Base-by-base conservation (phyloP, 2,329 filamentous ascomycete genomes). In the Juglanconis oblonga region DNA sequence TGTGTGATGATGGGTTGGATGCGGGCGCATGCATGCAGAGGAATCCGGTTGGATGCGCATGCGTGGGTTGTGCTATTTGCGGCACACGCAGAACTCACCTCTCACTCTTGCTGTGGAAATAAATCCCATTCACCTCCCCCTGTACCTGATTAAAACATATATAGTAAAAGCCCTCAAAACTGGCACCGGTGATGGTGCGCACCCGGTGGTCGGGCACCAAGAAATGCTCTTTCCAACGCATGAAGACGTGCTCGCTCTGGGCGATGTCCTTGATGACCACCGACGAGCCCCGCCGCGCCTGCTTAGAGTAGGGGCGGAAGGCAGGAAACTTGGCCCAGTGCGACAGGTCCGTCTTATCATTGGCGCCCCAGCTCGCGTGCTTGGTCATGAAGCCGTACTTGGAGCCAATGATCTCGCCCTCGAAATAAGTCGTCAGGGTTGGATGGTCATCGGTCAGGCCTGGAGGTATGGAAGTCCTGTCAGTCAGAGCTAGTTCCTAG, bases 221-320 rank as follows among this genome's bases (percentile, higher is more conserved):
- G 69, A 99, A 99, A 69, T 96, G 92, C 71, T 99, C 95, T 75
- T 99, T 99, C 95, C 95, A 99, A 62, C 95, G 87, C 95, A 99
- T 99, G 71, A 97, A 99, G 36, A 99, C 88, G 72, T 96, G 88
- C 67, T 97, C 93, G 64, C 87, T 83, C 71, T 96, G 90, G 52
- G 86, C 84, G 67, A 89, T 85, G 67, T 96, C 89, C 78, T 87
- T 78, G 78, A 87, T 79, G 79, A 71, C 67, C 11, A 56, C 54
- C 29, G 86, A 53, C 79, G 85, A 73, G 14, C 84, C 83, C 67
- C 82, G 86, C 50, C 79, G 79, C 38, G 81, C 82, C 60, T 81
- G 78, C 68, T 85, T 86, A 49, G 78, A 74, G 61, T 94, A 87
- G 1, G 91, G 92, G 57, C 89, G 85, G 81, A 96, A 98, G 8